These are phyloP conservation scores for Penicillium silybi DNA, from an alignment of 495 filamentous ascomycete species.

Conservation along the genomic window DNA sequence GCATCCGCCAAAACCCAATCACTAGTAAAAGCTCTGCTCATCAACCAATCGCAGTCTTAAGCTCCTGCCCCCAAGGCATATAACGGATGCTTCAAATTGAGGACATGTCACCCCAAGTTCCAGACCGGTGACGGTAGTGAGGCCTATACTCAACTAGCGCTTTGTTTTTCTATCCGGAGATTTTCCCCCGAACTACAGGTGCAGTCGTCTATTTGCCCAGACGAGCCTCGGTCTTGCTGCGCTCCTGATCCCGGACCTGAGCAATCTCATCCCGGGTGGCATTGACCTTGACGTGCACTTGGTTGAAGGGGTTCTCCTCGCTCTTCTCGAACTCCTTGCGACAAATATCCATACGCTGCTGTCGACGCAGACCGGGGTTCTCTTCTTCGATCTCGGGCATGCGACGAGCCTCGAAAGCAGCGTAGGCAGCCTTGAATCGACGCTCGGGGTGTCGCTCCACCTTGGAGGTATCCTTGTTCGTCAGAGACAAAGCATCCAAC, in stretches of 20 bases:
- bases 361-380: conserved; percentile 66
- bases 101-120: not conserved
- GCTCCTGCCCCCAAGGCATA: not conserved
- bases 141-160: not conserved
- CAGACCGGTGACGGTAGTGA: not conserved
- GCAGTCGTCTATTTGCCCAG: conserved; percentile 41
- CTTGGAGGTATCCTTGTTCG: conserved; percentile 52
- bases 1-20: not conserved
- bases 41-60: not conserved
- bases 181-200: not conserved
- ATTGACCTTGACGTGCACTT: conserved; percentile 68
- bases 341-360: conserved; percentile 76
- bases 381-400: conserved; percentile 82
- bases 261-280: conserved; percentile 74
- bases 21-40: not conserved
- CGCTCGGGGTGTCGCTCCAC: conserved; percentile 84
- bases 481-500: conserved; percentile 74
- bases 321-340: conserved; percentile 88
- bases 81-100: not conserved
- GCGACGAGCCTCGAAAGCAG: conserved; percentile 79
- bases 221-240: conserved; percentile 67
- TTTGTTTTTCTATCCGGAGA: not conserved
- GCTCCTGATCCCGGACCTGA: conserved; percentile 62
- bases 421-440: conserved; percentile 81
- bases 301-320: conserved; percentile 92